Conservation (phyloP, 2,329 filamentous ascomycete genomes). For the Phaeophleospora eucalypticola region DNA sequence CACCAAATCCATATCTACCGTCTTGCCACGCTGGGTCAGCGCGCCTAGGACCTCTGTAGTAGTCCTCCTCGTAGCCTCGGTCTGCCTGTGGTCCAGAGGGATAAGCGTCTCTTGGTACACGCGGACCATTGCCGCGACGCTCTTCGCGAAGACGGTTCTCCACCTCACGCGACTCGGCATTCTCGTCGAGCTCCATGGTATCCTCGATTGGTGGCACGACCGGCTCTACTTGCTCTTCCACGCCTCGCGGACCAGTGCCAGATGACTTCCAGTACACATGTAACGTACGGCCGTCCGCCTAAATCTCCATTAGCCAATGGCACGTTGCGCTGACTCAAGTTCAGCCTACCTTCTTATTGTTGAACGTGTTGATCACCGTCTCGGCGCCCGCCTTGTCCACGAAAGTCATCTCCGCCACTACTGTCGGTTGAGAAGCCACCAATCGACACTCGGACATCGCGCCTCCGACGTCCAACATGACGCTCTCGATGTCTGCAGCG, state of each 20-base stretch:
- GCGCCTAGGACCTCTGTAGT: conserved; percentile 23
- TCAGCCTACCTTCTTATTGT: conserved; percentile 71
- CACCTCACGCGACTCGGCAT: conserved; percentile 27
- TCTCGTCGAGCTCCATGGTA: conserved; percentile 43
- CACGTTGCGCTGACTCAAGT: too few species aligned
- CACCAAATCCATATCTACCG: conserved; percentile 37
- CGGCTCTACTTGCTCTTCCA: conserved; percentile 20
- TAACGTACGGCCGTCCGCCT: conserved; percentile 71
- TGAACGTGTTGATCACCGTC: conserved; percentile 69
- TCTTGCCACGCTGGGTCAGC: conserved; percentile 39
- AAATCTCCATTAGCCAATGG: conserved; percentile 1
- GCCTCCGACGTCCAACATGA: conserved; percentile 61
- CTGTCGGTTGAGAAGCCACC: conserved; percentile 63
- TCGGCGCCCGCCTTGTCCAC: conserved; percentile 68
- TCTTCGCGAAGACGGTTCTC: conserved; percentile 31
- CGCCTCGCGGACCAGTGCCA: conserved; percentile 23
- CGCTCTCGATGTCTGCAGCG: conserved; percentile 76
- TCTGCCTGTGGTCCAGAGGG: conserved; percentile 21
- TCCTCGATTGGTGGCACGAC: conserved; percentile 26
- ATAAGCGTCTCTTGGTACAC: conserved; percentile 17
- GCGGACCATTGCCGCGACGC: conserved; percentile 27
- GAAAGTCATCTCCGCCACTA: conserved; percentile 75
- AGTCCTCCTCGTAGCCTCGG: conserved; percentile 22
- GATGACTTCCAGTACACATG: conserved; percentile 55
- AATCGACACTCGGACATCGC: conserved; percentile 64